These are phyloP conservation scores for Sugiyamaella sp. DNA, from an alignment of 1,139 yeast species.

Conservation along the genomic window DNA sequence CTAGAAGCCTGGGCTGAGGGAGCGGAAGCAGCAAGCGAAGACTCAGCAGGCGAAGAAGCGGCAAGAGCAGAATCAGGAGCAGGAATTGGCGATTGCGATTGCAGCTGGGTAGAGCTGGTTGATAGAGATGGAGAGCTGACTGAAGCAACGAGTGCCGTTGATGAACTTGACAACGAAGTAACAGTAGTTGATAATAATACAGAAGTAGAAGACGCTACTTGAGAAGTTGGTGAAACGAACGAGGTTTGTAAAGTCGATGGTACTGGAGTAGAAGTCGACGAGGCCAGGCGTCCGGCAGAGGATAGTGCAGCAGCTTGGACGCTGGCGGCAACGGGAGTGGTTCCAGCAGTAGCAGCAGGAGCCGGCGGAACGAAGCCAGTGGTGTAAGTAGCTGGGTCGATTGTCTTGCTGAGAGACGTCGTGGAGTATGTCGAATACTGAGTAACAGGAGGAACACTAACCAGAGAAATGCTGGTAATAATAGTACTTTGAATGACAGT, in stretches of 20 bases:
- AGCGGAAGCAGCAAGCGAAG: slow-evolving; percentile 27
- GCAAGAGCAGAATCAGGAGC: slow-evolving; percentile 16
- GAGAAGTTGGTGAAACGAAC: slow-evolving; percentile 6
- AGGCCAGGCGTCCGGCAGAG: neutral
- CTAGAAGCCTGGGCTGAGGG: slow-evolving; percentile 27
- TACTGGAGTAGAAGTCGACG: slow-evolving; percentile 17
- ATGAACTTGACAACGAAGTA: slow-evolving; percentile 18
- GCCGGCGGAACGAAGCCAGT: slow-evolving; percentile 20
- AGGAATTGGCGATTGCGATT: neutral
- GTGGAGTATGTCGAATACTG: slow-evolving; percentile 35
- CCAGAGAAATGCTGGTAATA: slow-evolving; percentile 36
- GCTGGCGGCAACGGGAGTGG: neutral
- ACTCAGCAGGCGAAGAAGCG: slow-evolving; percentile 23
- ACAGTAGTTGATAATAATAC: slow-evolving; percentile 21
- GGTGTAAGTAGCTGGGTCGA: slow-evolving; percentile 37
- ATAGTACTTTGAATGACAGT: slow-evolving; percentile 34
- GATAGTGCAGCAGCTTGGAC: neutral
- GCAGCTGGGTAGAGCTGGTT: slow-evolving; percentile 23
- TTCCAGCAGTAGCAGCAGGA: neutral
- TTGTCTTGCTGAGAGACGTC: slow-evolving; percentile 31
- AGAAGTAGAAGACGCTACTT: slow-evolving; percentile 13
- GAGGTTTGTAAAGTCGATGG: slow-evolving; percentile 19
- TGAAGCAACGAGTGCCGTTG: slow-evolving; percentile 20
- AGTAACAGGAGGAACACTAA: slow-evolving; percentile 39
- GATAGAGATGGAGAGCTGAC: slow-evolving; percentile 19